phyloP scores from a whole-genome alignment of 2,329 filamentous ascomycete genomes.

The Aspergillus spinulosporus region DNA sequence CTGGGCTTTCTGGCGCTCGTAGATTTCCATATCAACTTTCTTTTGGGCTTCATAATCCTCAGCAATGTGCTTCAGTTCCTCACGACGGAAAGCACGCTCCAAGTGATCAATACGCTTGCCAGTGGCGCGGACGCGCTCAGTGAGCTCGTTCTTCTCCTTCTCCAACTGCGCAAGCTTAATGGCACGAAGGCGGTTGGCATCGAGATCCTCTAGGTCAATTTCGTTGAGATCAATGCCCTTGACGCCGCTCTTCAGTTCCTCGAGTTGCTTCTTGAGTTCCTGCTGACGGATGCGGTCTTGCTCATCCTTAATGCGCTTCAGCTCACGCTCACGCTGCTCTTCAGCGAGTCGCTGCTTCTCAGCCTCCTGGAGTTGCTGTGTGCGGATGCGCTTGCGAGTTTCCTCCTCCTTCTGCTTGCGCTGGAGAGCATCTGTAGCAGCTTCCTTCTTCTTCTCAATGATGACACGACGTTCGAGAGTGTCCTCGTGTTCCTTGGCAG shows the following conservation, averaged over 20 bases:
- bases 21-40: conserved; percentile 73
- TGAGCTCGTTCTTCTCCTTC: conserved; percentile 95
- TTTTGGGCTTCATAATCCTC: conserved; percentile 84
- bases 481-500: conserved; percentile 84
- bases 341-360: conserved; percentile 87
- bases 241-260: conserved; percentile 84
- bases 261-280: conserved; percentile 89
- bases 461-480: conserved; percentile 82
- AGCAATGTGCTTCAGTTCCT: conserved; percentile 87
- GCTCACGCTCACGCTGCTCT: conserved; percentile 88
- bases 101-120: conserved; percentile 96
- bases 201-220: conserved; percentile 76
- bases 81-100: conserved; percentile 93
- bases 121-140: conserved; percentile 84
- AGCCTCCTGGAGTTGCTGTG: conserved; percentile 84
- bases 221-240: conserved; percentile 76
- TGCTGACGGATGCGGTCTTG: conserved; percentile 86
- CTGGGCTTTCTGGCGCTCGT: conserved; percentile 75
- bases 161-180: conserved; percentile 96
- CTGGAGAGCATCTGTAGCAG: conserved; percentile 83
- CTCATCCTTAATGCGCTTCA: conserved; percentile 80
- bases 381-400: conserved; percentile 78
- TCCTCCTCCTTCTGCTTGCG: conserved; percentile 91
- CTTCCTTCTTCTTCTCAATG: conserved; percentile 96
- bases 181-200: conserved; percentile 84